Base-by-base conservation (phyloP, 2,329 filamentous ascomycete genomes). In the Tetracladium maxilliforme region DNA sequence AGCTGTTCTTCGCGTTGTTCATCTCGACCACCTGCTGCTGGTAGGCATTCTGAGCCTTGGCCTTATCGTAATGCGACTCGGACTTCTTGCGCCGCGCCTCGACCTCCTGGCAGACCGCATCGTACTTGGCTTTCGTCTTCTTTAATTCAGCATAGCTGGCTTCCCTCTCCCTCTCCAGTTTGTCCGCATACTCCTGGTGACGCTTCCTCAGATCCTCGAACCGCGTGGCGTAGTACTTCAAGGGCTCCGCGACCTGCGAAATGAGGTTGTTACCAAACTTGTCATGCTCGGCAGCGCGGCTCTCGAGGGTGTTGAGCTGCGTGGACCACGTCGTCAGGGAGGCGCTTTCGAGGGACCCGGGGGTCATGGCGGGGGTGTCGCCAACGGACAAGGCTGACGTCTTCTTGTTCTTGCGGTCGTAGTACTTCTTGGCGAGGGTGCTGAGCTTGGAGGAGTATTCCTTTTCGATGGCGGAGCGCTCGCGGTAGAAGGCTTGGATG, bases 1-100 rank as follows among this genome's bases (percentile, higher is more conserved):
- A 98, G n/a, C 80, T 84, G 49, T 98, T 98, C 61, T 98, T 98
- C 48, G 78, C 68, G 47, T 98, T 98, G 53, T 90, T 81, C 90
- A 95, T 95, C 39, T 98, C 90, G 31, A 75, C 56, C 31, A 92
- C 64, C 50, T 95, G 87, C 46, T 93, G 83, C 43, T 92, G 82
- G 51, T 92, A 98, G 19, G 82, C 74, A 45, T 71, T 77, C 45
- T 93, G 81, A 6, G 87, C 84, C 56, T 94, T 98, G 33, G 70
- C 58, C 55, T 93, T 94, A 48, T 67, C 58, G 40, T 73, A 63
- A 36, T 95, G 87, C 23, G 78, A 78, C 43, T 98, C 90, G 25
- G 79, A 74, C 64, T 98, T 98, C 59, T 94, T 95, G 42, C 90
- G 77, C 49, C 78, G 76, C 37, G 74, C 81, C 57, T 98, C 90